Evolutionary conservation across 495 filamentous ascomycete species (phyloP).

Genomic region (Xylaria acuta): DNA sequence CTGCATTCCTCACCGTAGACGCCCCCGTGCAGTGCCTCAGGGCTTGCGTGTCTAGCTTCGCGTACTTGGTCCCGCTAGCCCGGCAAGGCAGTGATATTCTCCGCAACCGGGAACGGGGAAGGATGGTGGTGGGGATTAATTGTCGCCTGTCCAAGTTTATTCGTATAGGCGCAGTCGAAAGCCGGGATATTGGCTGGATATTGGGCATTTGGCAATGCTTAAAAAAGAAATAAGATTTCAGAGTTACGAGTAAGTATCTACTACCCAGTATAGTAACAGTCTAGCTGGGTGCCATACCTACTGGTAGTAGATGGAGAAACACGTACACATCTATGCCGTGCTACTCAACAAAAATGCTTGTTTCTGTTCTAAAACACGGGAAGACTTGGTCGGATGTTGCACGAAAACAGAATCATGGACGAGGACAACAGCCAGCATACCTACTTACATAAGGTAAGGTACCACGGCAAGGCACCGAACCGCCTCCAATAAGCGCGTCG

Average conservation of each 20-base stretch:
- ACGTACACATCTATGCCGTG: background rate
- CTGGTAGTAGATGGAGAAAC: background rate
- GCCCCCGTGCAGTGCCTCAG: slow-evolving; percentile 5
- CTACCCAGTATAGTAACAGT: background rate
- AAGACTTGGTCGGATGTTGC: slow-evolving; percentile 8
- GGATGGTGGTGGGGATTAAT: background rate
- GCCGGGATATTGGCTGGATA: background rate
- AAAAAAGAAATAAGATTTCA: background rate
- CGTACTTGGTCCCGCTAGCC: background rate
- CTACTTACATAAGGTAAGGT: background rate
- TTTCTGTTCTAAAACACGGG: background rate
- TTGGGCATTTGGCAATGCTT: background rate
- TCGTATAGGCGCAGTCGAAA: slow-evolving; percentile 6
- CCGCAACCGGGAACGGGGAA: slow-evolving; percentile 10
- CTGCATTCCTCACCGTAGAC: background rate
- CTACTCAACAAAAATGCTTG: background rate
- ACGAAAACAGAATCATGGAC: background rate
- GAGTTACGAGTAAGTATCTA: background rate
- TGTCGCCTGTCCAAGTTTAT: background rate
- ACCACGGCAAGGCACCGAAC: background rate
- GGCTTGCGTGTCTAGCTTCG: slow-evolving; percentile 15
- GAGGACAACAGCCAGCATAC: background rate
- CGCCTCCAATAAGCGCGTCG: slow-evolving; percentile 2
- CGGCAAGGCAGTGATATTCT: slow-evolving; percentile 9
- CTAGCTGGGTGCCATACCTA: background rate